phyloP scores from a whole-genome alignment of 306 rosid genomes.

The Adenanthera pavonina region DNA sequence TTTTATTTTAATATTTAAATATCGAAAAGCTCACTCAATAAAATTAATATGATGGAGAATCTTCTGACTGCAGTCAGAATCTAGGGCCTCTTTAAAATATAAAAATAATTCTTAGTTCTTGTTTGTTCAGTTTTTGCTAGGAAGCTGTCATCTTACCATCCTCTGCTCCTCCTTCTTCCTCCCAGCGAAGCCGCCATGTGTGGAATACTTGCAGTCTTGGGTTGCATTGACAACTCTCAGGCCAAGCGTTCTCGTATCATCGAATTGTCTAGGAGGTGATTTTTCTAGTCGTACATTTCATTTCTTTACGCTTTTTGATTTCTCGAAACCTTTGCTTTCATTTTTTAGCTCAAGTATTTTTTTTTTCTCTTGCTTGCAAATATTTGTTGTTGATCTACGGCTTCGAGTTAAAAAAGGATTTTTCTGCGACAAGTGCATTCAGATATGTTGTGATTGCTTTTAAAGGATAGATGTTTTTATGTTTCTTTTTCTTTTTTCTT shows the following conservation, averaged over 20 bases:
- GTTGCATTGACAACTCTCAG: slow-evolving; percentile 79
- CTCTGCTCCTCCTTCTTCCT: slow-evolving; percentile 3
- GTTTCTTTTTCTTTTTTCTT: too few species aligned
- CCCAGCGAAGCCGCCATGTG: slow-evolving; percentile 77
- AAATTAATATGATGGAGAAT: neutral
- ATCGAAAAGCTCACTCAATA: neutral
- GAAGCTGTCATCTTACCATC: neutral
- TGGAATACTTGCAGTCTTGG: slow-evolving; percentile 91
- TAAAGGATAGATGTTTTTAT: neutral
- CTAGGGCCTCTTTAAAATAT: slow-evolving; percentile 39
- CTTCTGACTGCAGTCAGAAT: slow-evolving; percentile 41
- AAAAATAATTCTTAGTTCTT: neutral
- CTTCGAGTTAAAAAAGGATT: neutral
- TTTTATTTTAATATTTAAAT: neutral
- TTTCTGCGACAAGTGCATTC: neutral
- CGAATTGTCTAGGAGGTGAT: slow-evolving; percentile 85
- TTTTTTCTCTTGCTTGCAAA: neutral
- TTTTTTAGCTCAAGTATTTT: neutral
- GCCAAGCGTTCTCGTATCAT: slow-evolving; percentile 87
- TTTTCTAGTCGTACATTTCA: neutral
- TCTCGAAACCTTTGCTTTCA: neutral
- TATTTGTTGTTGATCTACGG: neutral
- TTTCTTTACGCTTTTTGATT: neutral
- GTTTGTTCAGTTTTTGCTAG: too few species aligned
- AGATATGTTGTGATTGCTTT: neutral